These are phyloP conservation scores for Podospora didyma DNA, from an alignment of 495 filamentous ascomycete genomes.

Conservation along the genomic window DNA sequence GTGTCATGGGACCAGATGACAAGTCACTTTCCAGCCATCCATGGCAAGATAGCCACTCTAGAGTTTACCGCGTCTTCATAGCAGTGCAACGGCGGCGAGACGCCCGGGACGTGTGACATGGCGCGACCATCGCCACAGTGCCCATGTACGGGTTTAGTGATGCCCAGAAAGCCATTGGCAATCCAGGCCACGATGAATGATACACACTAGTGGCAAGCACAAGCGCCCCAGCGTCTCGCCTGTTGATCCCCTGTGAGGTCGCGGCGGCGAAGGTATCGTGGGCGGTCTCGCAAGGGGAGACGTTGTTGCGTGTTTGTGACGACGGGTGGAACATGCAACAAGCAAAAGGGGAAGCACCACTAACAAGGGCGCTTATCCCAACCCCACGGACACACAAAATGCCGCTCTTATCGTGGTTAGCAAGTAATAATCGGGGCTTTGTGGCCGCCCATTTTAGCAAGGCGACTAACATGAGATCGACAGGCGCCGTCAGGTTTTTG, in stretches of 20 bases:
- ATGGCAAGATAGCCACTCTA: neutral
- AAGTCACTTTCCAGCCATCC: neutral
- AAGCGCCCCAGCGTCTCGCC: constrained; percentile 2
- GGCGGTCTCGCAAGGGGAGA: neutral
- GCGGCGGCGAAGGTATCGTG: neutral
- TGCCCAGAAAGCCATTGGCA: neutral
- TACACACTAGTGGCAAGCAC: constrained; percentile 8
- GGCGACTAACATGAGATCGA: too few relatives aligned
- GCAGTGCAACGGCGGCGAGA: neutral
- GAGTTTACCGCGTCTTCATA: neutral
- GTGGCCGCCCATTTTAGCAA: too few relatives aligned
- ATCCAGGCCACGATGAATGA: neutral
- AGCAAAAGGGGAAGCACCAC: neutral
- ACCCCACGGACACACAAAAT: too few relatives aligned
- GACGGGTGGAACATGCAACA: neutral
- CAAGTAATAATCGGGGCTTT: too few relatives aligned
- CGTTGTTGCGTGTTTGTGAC: neutral
- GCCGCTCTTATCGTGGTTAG: too few relatives aligned
- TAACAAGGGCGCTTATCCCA: neutral
- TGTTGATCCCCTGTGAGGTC: neutral
- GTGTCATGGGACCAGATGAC: neutral
- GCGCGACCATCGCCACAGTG: neutral
- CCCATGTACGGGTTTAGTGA: too few relatives aligned
- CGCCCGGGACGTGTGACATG: neutral
- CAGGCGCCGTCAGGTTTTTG: too few relatives aligned